Conservation (phyloP, 257 asterid species). For the Hygrophila difformis region DNA sequence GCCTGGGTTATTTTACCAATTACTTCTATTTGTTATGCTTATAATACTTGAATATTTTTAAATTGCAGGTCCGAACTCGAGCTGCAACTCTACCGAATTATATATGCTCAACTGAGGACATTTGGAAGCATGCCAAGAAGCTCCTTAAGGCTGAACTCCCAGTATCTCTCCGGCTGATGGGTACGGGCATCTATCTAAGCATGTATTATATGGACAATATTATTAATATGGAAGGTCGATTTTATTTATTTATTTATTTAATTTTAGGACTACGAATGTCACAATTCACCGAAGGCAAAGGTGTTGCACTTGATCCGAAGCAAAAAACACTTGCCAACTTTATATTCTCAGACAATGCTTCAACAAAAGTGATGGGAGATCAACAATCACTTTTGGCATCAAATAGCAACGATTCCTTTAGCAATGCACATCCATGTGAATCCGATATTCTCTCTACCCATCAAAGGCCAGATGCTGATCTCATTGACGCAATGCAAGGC, state of each 20-base stretch:
- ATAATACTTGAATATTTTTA: not conserved
- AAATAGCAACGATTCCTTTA: constrained; percentile 24
- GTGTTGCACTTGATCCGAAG: constrained; percentile 50
- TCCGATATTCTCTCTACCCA: constrained; percentile 21
- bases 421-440: constrained; percentile 26
- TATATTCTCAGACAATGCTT: constrained; percentile 36
- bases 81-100: constrained; percentile 69
- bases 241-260: constrained; percentile 9
- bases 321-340: constrained; percentile 71
- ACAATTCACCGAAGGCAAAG: constrained; percentile 57
- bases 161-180: constrained; percentile 80
- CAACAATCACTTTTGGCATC: constrained; percentile 22
- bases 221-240: not conserved
- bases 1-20: not conserved
- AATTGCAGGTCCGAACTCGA: constrained; percentile 75
- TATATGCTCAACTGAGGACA: constrained; percentile 66
- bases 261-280: constrained; percentile 80
- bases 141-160: constrained; percentile 92
- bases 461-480: constrained; percentile 26
- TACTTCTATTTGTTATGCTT: constrained; percentile 5
- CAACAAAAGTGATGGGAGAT: constrained; percentile 24
- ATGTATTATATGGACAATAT: not conserved
- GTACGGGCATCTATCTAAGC: too few species aligned
- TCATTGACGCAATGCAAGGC: constrained; percentile 8
- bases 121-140: constrained; percentile 72